Conservation (phyloP, 2,329 filamentous ascomycete genomes). For the Fusarium sp. region DNA sequence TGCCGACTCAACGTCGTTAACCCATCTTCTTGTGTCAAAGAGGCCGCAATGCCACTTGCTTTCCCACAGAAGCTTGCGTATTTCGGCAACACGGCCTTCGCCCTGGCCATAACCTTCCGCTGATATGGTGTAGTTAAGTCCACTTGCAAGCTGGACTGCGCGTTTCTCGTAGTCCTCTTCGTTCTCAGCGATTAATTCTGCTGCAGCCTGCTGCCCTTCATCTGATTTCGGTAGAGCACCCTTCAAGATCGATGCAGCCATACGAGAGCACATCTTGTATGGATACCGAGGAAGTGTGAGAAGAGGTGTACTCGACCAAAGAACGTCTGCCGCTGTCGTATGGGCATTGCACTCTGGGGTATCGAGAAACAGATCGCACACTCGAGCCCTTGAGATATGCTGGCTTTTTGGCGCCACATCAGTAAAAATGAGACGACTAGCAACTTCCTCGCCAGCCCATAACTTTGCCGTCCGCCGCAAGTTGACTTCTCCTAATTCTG, state of each 20-base stretch:
- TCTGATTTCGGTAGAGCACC: slow-evolving; percentile 83
- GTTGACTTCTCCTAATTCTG: slow-evolving; percentile 90
- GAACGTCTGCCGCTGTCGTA: slow-evolving; percentile 93
- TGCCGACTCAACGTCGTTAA: slow-evolving; percentile 86
- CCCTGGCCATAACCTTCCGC: slow-evolving; percentile 64
- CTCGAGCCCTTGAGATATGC: slow-evolving; percentile 90
- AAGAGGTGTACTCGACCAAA: slow-evolving; percentile 96
- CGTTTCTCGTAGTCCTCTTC: slow-evolving; percentile 88
- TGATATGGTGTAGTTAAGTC: slow-evolving; percentile 68
- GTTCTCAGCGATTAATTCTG: slow-evolving; percentile 80
- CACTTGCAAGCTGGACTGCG: slow-evolving; percentile 75
- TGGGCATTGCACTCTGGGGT: slow-evolving; percentile 99
- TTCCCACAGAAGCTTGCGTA: slow-evolving; percentile 85
- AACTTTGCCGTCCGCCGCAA: slow-evolving; percentile 81
- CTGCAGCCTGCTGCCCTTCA: slow-evolving; percentile 75
- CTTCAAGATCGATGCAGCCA: slow-evolving; percentile 93
- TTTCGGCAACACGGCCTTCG: slow-evolving; percentile 78
- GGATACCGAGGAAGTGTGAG: slow-evolving; percentile 90
- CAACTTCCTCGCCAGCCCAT: slow-evolving; percentile 90
- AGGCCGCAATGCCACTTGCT: slow-evolving; percentile 87
- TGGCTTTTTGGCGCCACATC: slow-evolving; percentile 96
- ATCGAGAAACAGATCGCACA: slow-evolving; percentile 95
- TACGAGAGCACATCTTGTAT: slow-evolving; percentile 99
- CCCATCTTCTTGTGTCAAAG: slow-evolving; percentile 94
- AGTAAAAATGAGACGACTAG: slow-evolving; percentile 90